Evolutionary conservation across 768 basidiomycete genomes (phyloP).

Genomic region (Suillus placidus): DNA sequence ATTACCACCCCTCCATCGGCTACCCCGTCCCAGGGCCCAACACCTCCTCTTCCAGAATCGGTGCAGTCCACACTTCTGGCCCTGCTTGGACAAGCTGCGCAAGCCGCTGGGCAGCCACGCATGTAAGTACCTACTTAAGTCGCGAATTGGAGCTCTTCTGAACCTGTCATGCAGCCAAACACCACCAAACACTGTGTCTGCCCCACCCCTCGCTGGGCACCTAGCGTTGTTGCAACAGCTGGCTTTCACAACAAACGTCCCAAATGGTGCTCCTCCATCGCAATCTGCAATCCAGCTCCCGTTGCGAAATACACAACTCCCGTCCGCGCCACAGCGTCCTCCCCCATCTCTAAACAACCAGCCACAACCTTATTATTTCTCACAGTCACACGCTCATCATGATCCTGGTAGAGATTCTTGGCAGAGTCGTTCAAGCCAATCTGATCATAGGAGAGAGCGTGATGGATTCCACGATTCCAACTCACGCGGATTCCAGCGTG

Average conservation of each 20-base stretch:
- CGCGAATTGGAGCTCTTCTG: constrained; percentile 4
- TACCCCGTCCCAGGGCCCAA: constrained; percentile 28
- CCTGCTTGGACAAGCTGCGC: constrained; percentile 68
- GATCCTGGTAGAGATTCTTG: constrained; percentile 40
- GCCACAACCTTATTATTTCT: constrained; percentile 6
- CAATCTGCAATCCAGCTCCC: constrained; percentile 17
- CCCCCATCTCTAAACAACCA: constrained; percentile 18
- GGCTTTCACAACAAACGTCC: constrained; percentile 57
- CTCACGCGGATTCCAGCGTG: constrained; percentile 55
- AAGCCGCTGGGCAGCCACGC: constrained; percentile 38
- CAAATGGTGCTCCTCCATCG: constrained; percentile 31
- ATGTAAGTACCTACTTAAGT: constrained; percentile 39
- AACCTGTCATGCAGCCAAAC: constrained; percentile 53
- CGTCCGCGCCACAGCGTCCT: constrained; percentile 29
- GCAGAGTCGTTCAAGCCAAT: constrained; percentile 30
- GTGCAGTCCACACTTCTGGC: constrained; percentile 71
- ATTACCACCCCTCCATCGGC: constrained; percentile 30
- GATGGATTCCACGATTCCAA: constrained; percentile 50
- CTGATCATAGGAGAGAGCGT: constrained; percentile 48
- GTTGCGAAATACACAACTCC: neutral
- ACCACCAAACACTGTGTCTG: constrained; percentile 52
- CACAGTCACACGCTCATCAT: constrained; percentile 33
- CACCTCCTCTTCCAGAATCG: constrained; percentile 18
- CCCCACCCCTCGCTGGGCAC: constrained; percentile 49
- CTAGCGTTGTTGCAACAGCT: constrained; percentile 78